Evolutionary conservation across 305 asterid species (phyloP), one percentile per base, ranked within the genome.

Genomic region (Ajuga reptans): DNA sequence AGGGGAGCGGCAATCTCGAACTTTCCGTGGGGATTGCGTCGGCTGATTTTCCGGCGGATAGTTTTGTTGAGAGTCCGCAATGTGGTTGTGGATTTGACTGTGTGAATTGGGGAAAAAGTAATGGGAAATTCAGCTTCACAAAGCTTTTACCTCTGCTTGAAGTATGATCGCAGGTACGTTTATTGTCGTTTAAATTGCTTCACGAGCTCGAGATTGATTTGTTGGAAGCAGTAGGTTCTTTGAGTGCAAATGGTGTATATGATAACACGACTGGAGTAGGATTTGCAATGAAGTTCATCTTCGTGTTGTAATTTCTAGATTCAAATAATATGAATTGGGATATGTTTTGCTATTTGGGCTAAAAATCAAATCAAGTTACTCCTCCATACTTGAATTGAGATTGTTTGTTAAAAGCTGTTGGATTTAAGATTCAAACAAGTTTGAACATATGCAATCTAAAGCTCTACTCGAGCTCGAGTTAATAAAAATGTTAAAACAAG

Each of bases 61-160:
- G 61, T 18, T 91, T 91, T 63, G 52, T 46, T 12, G 91, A 74
- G 69, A 75, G 86, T 5, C 96, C 98, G 14, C 87, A 84, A 55
- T 91, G 98, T 63, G 98, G 96, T 6, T 91, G 97, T 66, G 97
- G 95, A 4, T 87, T 91, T 47, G 76, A 82, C 66, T 87, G 96
- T 69, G 55, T 17, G 37, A 46, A 47, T 16, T 33, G 29, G 39
- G 73, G 69, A 3, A 59, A 43, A 15, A 60, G 12, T 42, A 50
- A 21, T 15, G 62, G 62, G 72, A 10, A 52, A 24, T 69, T 72
- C 8, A 33, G 66, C 47, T 66, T 68, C 71, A 53, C 41, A 9
- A 68, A 41, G 52, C 27, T 73, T 6, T 7, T 76, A 11, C 66
- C 72, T 36, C 72, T 68, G 47, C 21, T 11, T 7, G 27, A 62